A percentile compares a stretch with the other conserved stretches of the same genome.
Evolutionary conservation across 352 stramenopile genomes (phyloP).

Genomic region (Phytophthora multivora): DNA sequence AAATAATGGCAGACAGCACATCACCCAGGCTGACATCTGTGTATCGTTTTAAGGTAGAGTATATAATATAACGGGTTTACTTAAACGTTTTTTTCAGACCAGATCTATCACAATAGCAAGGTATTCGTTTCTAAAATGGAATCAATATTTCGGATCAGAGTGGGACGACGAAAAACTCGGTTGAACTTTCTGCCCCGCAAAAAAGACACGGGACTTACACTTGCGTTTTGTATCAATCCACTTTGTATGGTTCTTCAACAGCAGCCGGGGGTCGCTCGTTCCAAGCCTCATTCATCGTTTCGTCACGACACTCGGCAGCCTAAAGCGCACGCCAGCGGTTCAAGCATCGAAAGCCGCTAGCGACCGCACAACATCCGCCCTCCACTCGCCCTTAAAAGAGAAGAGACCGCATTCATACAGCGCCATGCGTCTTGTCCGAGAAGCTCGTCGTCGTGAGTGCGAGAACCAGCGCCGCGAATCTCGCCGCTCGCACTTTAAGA

Average conservation of each 20-base stretch:
- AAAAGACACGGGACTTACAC: slow-evolving; percentile 13
- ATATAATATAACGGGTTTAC: neutral
- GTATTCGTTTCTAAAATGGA: neutral
- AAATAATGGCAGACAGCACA: neutral
- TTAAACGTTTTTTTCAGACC: neutral
- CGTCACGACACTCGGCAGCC: neutral
- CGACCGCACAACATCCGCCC: slow-evolving; percentile 3
- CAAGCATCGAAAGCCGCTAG: slow-evolving; percentile 9
- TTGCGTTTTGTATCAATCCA: slow-evolving; percentile 14
- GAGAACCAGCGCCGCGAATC: slow-evolving; percentile 36
- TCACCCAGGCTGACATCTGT: neutral
- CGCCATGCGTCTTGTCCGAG: slow-evolving; percentile 39
- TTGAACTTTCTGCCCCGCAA: slow-evolving; percentile 14
- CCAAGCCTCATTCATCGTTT: slow-evolving; percentile 11
- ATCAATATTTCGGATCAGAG: neutral
- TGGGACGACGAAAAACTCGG: slow-evolving; percentile 7
- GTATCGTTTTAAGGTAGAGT: neutral
- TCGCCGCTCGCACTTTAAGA: slow-evolving; percentile 36
- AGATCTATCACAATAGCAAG: neutral
- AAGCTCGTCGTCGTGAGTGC: slow-evolving; percentile 36
- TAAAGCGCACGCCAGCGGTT: neutral
- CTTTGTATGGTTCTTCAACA: slow-evolving; percentile 14
- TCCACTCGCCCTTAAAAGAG: neutral
- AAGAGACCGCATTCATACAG: neutral
- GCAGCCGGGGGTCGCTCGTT: neutral